These are phyloP conservation scores for Musa beccarii DNA, from an alignment of 176 grass and related monocot species.

Conservation along the genomic window DNA sequence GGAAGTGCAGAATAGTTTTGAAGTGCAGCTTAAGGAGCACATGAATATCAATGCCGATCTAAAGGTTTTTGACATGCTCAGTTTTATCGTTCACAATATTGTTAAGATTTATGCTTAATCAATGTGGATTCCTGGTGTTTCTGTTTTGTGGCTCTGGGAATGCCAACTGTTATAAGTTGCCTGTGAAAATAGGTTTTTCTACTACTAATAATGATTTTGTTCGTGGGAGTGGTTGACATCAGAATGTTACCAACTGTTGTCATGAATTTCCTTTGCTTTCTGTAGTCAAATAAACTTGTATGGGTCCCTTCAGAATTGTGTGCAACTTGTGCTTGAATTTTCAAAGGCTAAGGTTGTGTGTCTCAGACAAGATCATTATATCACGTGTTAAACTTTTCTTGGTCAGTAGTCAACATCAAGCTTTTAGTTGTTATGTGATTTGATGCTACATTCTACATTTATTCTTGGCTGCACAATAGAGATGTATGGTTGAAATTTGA, in stretches of 20 bases:
- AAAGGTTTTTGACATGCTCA: slow-evolving; percentile 33
- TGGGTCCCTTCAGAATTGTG: neutral
- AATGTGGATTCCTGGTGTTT: neutral
- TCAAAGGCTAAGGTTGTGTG: neutral
- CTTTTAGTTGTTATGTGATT: neutral
- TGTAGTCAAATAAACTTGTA: neutral
- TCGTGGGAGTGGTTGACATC: neutral
- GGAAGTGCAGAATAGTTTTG: slow-evolving; percentile 47
- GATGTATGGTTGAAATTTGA: neutral
- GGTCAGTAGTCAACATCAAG: neutral
- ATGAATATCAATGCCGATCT: slow-evolving; percentile 31
- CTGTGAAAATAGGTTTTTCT: neutral
- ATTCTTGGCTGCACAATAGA: neutral
- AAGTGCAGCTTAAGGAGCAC: slow-evolving; percentile 65
- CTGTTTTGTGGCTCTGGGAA: neutral
- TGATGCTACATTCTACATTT: neutral
- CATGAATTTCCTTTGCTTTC: neutral
- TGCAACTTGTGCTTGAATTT: neutral
- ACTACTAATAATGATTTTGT: neutral
- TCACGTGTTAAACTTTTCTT: neutral
- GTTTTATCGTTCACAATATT: neutral
- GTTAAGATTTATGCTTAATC: neutral
- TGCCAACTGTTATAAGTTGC: no score
- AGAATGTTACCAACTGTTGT: neutral
- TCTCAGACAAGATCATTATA: neutral